A percentile compares a stretch with the other conserved stretches of the same genome.
Conservation (phyloP, 805 yeast genomes). For the Candida sphagnicola region DNA sequence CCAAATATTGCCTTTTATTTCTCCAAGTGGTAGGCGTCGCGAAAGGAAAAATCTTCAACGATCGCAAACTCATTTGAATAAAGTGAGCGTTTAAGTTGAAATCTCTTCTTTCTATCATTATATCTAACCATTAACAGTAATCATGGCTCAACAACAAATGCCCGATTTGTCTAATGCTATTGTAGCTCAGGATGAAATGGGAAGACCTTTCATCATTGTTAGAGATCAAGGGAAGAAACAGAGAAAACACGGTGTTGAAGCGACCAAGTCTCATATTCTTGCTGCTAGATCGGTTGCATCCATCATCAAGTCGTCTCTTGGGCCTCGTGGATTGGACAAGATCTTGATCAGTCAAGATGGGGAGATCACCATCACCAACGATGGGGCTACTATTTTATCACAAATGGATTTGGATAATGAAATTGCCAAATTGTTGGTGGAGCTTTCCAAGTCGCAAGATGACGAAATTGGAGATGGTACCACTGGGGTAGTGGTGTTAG, state of each 20-base stretch:
- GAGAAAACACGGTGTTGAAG: conserved; percentile 49
- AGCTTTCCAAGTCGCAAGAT: conserved; percentile 91
- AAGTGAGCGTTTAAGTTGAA: no score
- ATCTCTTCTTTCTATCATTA: no score
- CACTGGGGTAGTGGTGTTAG: conserved; percentile 96
- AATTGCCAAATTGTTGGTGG: conserved; percentile 92
- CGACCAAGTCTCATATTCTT: conserved; percentile 74
- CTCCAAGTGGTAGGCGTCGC: no score
- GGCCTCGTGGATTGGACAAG: conserved; percentile 98
- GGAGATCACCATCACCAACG: conserved; percentile 96
- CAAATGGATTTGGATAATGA: conserved; percentile 96
- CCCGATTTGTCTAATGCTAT: conserved; percentile 98
- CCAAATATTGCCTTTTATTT: no score
- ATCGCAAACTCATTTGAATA: no score
- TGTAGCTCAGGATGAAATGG: conserved; percentile 98
- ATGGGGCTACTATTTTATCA: conserved; percentile 94
- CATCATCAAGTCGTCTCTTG: conserved; percentile 86
- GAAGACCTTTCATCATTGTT: conserved; percentile 96
- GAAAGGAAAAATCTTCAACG: not conserved
- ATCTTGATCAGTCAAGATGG: conserved; percentile 95
- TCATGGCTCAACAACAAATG: conserved; percentile 31
- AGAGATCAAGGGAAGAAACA: conserved; percentile 80
- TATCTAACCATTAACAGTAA: no score
- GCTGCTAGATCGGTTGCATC: conserved; percentile 96
- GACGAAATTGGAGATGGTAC: conserved; percentile 99